Base-by-base conservation (phyloP, 2,329 filamentous ascomycete species). In the Nemania bipapillata region DNA sequence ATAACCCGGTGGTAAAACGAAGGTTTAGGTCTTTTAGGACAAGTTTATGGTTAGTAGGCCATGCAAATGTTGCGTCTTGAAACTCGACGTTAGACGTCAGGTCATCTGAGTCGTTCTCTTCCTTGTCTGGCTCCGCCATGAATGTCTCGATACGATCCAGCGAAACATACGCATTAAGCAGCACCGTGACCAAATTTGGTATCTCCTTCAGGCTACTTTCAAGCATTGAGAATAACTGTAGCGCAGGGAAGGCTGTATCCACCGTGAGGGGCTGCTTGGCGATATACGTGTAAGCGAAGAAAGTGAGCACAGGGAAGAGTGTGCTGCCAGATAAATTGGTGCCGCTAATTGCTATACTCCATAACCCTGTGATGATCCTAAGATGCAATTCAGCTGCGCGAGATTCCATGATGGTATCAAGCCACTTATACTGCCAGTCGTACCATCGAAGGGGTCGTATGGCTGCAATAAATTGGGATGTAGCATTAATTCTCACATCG, bases 401-500 rank as follows among this genome's bases (percentile, higher is more conserved):
- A 7, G 90, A 87, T 57, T 88, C 84, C 82, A 93, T 87, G 65
- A 94, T 91, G 40, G 87, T 86, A 1, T 83, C 83, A 9, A 94
- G 84, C 92, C 92, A 95, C 60, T 89, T 86, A 62, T 88, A 86
- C 79, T 95, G 91, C 92, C 92, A 96, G 49, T 91, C 91, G 75
- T 94, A 94, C 90, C 91, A 94, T 40, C 91, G 87, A 24, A 94
- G 81, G 76, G 95, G 92, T 3, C 93, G 88, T 63, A 96, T 93
- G 0, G 92, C 90, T 78, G 96, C 93, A 59, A 97, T 92, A 67
- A 96, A 96, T 75, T 97, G 93, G 1, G 91, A 90, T 0, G 93
- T 92, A 4, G 91, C 88, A 75, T 97, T 92, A 0, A 96, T 85
- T 72, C 94, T 91, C 26, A 85, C 82, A 77, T 97, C 94, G 0